phyloP scores from a whole-genome alignment of 352 stramenopile genomes.

The Phytophthora melonis region DNA sequence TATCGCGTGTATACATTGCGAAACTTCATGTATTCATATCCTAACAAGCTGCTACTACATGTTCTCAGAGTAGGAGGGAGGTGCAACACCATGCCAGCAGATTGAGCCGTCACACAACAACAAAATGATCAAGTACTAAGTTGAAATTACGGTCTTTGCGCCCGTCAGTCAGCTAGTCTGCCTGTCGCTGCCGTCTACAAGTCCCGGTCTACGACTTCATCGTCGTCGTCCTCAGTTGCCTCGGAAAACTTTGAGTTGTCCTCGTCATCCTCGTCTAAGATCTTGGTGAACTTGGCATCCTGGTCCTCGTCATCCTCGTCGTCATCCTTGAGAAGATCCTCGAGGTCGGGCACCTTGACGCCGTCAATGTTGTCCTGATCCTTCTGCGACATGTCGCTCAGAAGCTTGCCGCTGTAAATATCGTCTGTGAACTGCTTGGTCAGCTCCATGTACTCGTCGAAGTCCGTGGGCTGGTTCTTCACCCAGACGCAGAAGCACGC shows the following conservation, averaged over 20 bases:
- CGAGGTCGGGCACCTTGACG: slow-evolving; percentile 91
- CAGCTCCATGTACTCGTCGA: slow-evolving; percentile 98
- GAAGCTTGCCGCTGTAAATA: slow-evolving; percentile 98
- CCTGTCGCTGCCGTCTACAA: slow-evolving; percentile 57
- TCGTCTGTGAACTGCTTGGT: slow-evolving; percentile 99
- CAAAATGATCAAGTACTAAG: slow-evolving; percentile 38
- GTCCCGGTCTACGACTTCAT: slow-evolving; percentile 64
- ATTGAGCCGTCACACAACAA: not conserved
- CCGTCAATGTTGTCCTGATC: slow-evolving; percentile 98
- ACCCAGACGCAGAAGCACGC: slow-evolving; percentile 98
- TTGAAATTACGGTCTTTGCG: slow-evolving; percentile 29
- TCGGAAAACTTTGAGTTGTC: slow-evolving; percentile 47
- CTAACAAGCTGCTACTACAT: not conserved
- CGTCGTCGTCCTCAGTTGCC: slow-evolving; percentile 44
- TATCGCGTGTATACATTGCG: not conserved
- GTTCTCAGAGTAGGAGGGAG: not conserved
- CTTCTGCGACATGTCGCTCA: slow-evolving; percentile 98
- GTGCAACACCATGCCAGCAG: not conserved
- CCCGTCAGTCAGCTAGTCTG: slow-evolving; percentile 36
- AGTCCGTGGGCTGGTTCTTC: slow-evolving; percentile 99
- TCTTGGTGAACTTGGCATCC: slow-evolving; percentile 80
- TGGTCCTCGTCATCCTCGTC: slow-evolving; percentile 83
- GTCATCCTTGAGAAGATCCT: slow-evolving; percentile 88
- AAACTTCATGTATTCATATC: slow-evolving; percentile 22
- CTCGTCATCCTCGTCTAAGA: slow-evolving; percentile 83